Evolutionary conservation across 257 asterid genomes (phyloP).

Genomic region (Leptodermis oblonga): DNA sequence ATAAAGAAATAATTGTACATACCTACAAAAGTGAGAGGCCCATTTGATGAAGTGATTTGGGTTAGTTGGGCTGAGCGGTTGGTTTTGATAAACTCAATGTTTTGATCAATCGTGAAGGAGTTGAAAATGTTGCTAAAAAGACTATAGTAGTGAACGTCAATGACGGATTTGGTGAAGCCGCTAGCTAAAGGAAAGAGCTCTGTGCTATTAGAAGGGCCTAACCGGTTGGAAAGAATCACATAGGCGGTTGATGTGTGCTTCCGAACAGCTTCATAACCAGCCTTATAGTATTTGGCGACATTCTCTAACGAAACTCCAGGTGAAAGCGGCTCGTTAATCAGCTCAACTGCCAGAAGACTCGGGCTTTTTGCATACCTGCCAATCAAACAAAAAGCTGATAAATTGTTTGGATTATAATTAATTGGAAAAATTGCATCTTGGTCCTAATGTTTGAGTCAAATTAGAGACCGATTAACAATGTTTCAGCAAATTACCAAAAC

Average conservation of each 20-base stretch:
- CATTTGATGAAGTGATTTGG: slow-evolving; percentile 38
- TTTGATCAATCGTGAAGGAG: slow-evolving; percentile 39
- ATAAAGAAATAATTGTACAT: background rate
- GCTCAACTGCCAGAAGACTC: slow-evolving; percentile 58
- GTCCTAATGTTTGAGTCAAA: too few species aligned
- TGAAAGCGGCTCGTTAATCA: slow-evolving; percentile 63
- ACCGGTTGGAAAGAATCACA: slow-evolving; percentile 53
- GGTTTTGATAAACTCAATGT: slow-evolving; percentile 40
- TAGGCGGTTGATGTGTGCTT: slow-evolving; percentile 43
- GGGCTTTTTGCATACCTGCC: slow-evolving; percentile 50
- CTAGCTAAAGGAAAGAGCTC: slow-evolving; percentile 51
- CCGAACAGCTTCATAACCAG: slow-evolving; percentile 51
- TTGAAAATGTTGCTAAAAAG: slow-evolving; percentile 33
- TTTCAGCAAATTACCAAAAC: too few species aligned
- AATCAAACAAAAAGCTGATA: background rate
- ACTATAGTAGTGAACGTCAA: slow-evolving; percentile 68
- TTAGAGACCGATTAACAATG: too few species aligned
- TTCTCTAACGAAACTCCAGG: slow-evolving; percentile 50
- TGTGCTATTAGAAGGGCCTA: slow-evolving; percentile 33
- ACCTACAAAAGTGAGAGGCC: slow-evolving; percentile 70
- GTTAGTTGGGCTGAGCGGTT: slow-evolving; percentile 31
- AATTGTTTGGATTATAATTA: background rate
- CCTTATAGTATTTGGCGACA: slow-evolving; percentile 36
- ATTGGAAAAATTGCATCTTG: too few species aligned
- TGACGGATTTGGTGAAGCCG: slow-evolving; percentile 38